Conservation (phyloP, 805 yeast genomes). For the Lachancea quebecensis region DNA sequence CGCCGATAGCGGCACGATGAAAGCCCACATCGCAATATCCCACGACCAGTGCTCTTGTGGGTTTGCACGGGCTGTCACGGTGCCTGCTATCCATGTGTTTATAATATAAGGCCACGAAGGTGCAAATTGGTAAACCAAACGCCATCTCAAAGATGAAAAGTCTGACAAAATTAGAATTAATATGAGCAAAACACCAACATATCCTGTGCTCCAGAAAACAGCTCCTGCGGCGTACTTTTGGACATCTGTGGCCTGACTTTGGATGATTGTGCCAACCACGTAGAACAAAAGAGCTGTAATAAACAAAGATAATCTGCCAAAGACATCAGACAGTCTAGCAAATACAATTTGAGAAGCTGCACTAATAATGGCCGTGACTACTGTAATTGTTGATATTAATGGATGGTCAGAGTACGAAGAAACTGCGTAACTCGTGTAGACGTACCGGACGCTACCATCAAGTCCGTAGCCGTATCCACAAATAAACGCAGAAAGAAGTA, state of each 20-base stretch:
- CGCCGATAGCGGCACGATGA: slow-evolving; percentile 56
- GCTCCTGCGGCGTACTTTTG: slow-evolving; percentile 52
- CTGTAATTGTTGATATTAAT: slow-evolving; percentile 44
- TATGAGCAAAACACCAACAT: slow-evolving; percentile 54
- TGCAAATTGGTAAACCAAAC: slow-evolving; percentile 55
- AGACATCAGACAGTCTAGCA: slow-evolving; percentile 50
- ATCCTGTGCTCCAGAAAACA: slow-evolving; percentile 44
- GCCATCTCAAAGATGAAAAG: slow-evolving; percentile 62
- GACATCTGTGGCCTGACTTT: slow-evolving; percentile 48
- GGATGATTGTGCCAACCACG: slow-evolving; percentile 49
- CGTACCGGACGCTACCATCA: slow-evolving; percentile 43
- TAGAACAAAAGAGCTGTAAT: slow-evolving; percentile 40
- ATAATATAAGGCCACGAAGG: slow-evolving; percentile 70
- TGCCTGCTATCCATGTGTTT: slow-evolving; percentile 72
- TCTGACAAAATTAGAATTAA: slow-evolving; percentile 58
- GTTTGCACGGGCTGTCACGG: slow-evolving; percentile 38
- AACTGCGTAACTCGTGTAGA: slow-evolving; percentile 51
- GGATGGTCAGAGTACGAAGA: slow-evolving; percentile 44
- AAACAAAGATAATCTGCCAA: slow-evolving; percentile 47
- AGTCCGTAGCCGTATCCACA: slow-evolving; percentile 51
- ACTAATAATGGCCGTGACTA: slow-evolving; percentile 45
- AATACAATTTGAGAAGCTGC: slow-evolving; percentile 53
- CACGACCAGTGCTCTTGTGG: slow-evolving; percentile 48
- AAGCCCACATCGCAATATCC: slow-evolving; percentile 79
- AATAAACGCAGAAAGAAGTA: slow-evolving; percentile 41